Conservation (phyloP, 1,284 basidiomycete species). For the Irpex sp. region DNA sequence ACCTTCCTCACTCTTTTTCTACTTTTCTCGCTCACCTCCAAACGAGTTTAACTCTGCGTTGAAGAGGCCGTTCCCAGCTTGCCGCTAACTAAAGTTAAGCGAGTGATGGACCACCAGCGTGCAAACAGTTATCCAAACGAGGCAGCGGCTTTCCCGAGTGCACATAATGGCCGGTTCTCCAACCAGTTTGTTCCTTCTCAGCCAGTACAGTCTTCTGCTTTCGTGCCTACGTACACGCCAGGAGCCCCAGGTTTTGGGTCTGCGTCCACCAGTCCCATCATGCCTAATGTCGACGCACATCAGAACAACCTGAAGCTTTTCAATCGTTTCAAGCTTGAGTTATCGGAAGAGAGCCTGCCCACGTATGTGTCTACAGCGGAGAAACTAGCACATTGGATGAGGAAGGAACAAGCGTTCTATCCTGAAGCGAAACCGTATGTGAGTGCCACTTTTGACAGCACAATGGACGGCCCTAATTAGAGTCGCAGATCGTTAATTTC, state of each 20-base stretch:
- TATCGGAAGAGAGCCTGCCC: neutral
- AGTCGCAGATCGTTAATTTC: neutral
- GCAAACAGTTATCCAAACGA: neutral
- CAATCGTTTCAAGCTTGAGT: neutral
- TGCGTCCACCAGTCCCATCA: neutral
- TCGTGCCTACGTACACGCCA: neutral
- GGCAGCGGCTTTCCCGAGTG: neutral
- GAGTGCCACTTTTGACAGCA: neutral
- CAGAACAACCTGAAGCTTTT: neutral
- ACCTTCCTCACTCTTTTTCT: neutral
- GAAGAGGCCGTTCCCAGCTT: neutral
- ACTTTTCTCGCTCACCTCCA: neutral
- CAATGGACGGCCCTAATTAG: neutral
- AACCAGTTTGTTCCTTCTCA: neutral
- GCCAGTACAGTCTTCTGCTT: neutral
- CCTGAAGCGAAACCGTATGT: neutral
- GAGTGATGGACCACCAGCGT: neutral
- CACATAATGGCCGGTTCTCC: neutral
- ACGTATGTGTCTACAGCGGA: neutral
- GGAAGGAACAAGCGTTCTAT: neutral
- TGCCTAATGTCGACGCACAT: neutral
- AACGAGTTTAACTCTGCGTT: neutral
- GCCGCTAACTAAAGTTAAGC: neutral
- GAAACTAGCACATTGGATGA: neutral
- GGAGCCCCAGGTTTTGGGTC: neutral